Percentiles rank a stretch among this genome's conserved stretches.
These are phyloP conservation scores for Brassica balearica DNA, from an alignment of 441 rosid genomes.

Conservation along the genomic window DNA sequence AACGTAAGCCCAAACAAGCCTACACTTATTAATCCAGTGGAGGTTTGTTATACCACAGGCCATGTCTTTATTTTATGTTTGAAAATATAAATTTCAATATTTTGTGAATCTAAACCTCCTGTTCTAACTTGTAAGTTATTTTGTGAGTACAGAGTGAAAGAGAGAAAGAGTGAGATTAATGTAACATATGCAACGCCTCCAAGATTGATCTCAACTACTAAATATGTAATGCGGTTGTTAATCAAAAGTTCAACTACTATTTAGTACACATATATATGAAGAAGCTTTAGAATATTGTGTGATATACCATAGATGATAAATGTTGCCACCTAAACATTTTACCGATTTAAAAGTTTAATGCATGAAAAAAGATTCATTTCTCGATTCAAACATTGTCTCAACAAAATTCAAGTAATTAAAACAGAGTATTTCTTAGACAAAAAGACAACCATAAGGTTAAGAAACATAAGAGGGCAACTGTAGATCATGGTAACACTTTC, in stretches of 20 bases:
- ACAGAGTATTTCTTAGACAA: not conserved
- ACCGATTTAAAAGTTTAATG: not conserved
- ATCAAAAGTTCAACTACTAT: not conserved
- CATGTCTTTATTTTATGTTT: not conserved
- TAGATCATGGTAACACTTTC: slow-evolving; percentile 5
- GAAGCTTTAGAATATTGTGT: not conserved
- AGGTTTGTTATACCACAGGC: not conserved
- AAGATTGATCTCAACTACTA: not conserved
- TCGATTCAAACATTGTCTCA: slow-evolving; percentile 17
- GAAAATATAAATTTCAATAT: too few relatives aligned
- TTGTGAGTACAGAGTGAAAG: not conserved
- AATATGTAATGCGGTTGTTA: not conserved
- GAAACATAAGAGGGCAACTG: slow-evolving; percentile 27
- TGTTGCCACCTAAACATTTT: not conserved
- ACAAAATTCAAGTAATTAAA: slow-evolving; percentile 17
- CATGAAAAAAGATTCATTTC: slow-evolving; percentile 3
- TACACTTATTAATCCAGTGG: not conserved
- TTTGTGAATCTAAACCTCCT: not conserved
- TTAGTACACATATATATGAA: not conserved
- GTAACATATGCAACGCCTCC: not conserved
- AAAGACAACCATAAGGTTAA: not conserved
- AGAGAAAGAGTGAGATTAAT: not conserved
- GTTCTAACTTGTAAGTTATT: not conserved
- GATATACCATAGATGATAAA: not conserved
- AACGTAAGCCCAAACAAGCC: not conserved